Conservation (phyloP, 2,329 filamentous ascomycete species). For the Sclerotinia borealis region DNA sequence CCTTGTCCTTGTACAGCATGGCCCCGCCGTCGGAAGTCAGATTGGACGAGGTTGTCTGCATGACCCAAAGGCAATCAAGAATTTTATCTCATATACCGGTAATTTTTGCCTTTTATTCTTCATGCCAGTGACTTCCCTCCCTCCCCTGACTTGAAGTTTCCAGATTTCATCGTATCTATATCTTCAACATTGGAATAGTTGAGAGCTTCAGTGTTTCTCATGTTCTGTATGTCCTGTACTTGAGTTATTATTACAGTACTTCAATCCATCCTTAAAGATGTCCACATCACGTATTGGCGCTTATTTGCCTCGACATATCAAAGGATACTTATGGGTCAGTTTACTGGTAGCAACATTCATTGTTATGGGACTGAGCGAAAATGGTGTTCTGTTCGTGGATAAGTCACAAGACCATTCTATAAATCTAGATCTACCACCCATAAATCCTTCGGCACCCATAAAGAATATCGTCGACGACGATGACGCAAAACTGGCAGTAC, state of each 20-base stretch:
- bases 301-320: constrained; percentile 15
- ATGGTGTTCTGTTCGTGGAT: constrained; percentile 2
- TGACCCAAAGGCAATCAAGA: neutral
- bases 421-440: neutral
- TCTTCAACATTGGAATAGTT: neutral
- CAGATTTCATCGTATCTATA: neutral
- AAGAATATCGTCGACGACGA: neutral
- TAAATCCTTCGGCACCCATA: neutral
- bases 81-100: neutral
- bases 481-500: neutral
- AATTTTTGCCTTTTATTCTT: neutral
- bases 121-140: neutral
- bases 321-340: constrained; percentile 18
- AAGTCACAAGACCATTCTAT: neutral
- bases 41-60: neutral
- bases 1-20: neutral
- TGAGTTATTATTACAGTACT: too few species aligned
- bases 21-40: neutral
- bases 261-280: neutral
- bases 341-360: constrained; percentile 16
- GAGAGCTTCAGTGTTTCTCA: neutral
- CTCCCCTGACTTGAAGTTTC: neutral
- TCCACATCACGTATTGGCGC: neutral
- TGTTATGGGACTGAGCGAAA: constrained; percentile 18
- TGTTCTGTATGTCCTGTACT: neutral